Evolutionary conservation across 192 early-diverging fungal species (phyloP).

Genomic region (Geranomyces michiganensis): DNA sequence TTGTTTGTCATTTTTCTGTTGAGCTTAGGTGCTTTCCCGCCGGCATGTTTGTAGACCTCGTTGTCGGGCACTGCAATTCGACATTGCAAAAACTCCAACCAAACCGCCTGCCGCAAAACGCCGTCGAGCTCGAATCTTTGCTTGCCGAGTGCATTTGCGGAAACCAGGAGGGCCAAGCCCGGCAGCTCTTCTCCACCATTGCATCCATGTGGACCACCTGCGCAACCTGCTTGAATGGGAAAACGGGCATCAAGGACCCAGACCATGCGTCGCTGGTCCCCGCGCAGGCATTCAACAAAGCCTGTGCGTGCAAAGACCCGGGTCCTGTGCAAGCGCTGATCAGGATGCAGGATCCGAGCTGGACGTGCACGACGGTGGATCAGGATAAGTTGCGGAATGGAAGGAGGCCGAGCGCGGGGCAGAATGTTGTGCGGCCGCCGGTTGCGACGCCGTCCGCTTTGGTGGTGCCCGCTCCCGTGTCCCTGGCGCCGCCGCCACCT

Average conservation of each 20-base stretch:
- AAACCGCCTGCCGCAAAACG: slow-evolving; percentile 5
- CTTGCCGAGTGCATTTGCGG: slow-evolving; percentile 26
- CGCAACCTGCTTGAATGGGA: slow-evolving; percentile 16
- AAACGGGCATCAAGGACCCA: slow-evolving; percentile 21
- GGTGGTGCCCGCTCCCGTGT: background rate
- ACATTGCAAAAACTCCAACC: slow-evolving; percentile 11
- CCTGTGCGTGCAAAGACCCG: slow-evolving; percentile 19
- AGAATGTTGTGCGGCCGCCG: background rate
- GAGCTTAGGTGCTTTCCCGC: slow-evolving; percentile 22
- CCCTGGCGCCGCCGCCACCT: background rate
- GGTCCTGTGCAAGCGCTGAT: slow-evolving; percentile 21
- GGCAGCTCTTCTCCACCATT: background rate
- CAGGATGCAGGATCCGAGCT: slow-evolving; percentile 21
- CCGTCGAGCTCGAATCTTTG: slow-evolving; percentile 11
- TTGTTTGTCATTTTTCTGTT: no score
- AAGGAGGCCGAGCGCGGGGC: background rate
- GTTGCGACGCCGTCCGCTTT: background rate
- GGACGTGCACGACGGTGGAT: slow-evolving; percentile 14
- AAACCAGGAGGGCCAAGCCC: background rate
- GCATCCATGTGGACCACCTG: slow-evolving; percentile 26
- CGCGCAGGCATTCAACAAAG: background rate
- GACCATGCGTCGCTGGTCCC: slow-evolving; percentile 4
- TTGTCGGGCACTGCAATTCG: slow-evolving; percentile 23
- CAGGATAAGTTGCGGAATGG: slow-evolving; percentile 19
- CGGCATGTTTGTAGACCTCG: slow-evolving; percentile 27